phyloP scores from a whole-genome alignment of 1,284 basidiomycete genomes.

The Mrakiaceae sp. region DNA sequence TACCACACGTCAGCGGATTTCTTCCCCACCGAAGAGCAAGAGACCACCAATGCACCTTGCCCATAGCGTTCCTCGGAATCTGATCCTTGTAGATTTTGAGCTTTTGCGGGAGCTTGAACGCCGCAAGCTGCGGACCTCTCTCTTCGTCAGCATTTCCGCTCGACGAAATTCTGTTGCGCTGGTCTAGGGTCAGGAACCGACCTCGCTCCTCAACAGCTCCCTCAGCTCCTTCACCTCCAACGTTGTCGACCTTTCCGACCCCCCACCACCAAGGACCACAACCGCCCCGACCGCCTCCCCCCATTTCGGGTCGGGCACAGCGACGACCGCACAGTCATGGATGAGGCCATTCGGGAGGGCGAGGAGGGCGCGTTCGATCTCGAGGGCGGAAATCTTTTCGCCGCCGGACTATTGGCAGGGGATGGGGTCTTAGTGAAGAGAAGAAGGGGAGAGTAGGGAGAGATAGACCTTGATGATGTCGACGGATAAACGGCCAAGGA shows the following conservation, averaged over 20 bases:
- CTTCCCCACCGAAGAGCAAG: no score
- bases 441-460: no score
- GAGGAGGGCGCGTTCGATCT: slow-evolving; percentile 30
- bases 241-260: slow-evolving; percentile 10
- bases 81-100: slow-evolving; percentile 25
- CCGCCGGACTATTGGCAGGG: slow-evolving; percentile 23
- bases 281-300: slow-evolving; percentile 27
- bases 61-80: slow-evolving; percentile 26
- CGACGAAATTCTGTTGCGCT: no score
- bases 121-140: slow-evolving; percentile 21
- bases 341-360: slow-evolving; percentile 25
- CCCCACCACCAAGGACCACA: slow-evolving; percentile 11
- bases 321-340: slow-evolving; percentile 31
- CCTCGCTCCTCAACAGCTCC: slow-evolving; percentile 14
- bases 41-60: background rate
- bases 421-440: background rate
- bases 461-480: slow-evolving; percentile 27
- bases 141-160: no score
- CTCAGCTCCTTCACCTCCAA: slow-evolving; percentile 19
- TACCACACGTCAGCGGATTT: no score
- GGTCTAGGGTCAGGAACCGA: slow-evolving; percentile 4
- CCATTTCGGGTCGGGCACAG: slow-evolving; percentile 30
- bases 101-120: slow-evolving; percentile 30
- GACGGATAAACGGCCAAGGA: slow-evolving; percentile 27
- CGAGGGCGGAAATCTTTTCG: slow-evolving; percentile 32